Percentiles rank a stretch among this genome's conserved stretches.
Conservation (phyloP, 2,329 filamentous ascomycete species). For the Microdochium paspali region DNA sequence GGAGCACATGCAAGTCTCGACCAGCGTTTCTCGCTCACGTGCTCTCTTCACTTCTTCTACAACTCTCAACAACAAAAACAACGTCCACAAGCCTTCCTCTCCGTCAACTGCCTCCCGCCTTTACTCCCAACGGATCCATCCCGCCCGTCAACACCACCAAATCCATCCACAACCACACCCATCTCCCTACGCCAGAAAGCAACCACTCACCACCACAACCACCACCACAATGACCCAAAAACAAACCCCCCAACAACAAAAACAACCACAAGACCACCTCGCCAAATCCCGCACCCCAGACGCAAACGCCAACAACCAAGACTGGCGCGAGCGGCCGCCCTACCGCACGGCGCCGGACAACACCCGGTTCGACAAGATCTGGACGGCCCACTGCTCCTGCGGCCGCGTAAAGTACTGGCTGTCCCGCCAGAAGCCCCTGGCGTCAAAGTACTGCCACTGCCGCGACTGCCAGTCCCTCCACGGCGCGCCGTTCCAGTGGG, state of each 20-base stretch:
- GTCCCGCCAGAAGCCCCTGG: slow-evolving; percentile 57
- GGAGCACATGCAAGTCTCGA: neutral
- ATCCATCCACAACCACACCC: too few relatives aligned
- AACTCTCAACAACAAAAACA: neutral
- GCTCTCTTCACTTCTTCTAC: neutral
- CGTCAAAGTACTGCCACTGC: slow-evolving; percentile 78
- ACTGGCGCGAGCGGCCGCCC: slow-evolving; percentile 25
- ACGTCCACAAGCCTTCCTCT: neutral
- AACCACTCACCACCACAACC: too few relatives aligned
- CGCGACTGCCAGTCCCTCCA: slow-evolving; percentile 71
- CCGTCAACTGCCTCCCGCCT: too few relatives aligned
- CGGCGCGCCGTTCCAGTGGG: slow-evolving; percentile 83
- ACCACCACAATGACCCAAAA: neutral
- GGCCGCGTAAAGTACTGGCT: slow-evolving; percentile 63
- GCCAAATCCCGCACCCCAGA: neutral
- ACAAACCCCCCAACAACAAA: neutral
- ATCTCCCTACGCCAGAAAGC: neutral
- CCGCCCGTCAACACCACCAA: too few relatives aligned
- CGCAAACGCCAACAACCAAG: slow-evolving; percentile 18
- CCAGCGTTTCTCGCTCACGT: neutral
- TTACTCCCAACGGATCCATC: too few relatives aligned
- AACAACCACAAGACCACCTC: neutral
- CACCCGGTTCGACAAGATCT: slow-evolving; percentile 15
- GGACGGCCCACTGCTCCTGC: slow-evolving; percentile 57
- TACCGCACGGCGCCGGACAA: slow-evolving; percentile 14